Evolutionary conservation across 192 early-diverging fungal genomes (phyloP), one percentile per base, ranked within the genome.

Genomic region (Coemansia biformis): DNA sequence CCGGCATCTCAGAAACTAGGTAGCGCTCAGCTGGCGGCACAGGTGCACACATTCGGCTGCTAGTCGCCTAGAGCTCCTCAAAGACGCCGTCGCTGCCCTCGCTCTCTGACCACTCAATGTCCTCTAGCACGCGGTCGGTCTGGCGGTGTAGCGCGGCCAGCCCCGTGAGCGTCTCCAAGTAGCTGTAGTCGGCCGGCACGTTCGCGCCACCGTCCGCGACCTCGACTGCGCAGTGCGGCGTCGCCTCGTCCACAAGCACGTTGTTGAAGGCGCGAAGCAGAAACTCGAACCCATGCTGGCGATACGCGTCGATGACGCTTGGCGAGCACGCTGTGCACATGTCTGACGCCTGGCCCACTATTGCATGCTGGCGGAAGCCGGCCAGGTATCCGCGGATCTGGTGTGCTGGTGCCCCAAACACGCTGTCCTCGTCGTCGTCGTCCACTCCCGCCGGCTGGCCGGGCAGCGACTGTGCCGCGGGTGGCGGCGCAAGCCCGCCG

Each of bases 361-460:
- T 81, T 14, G 89, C 49, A 35, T 93, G 68, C 57, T 91, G 91
- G 21, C 78, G 84, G 69, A 94, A 96, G 32, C 89, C 82, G 0
- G 78, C 67, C 41, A 99, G 66, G 51, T 89, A 96, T 16, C 96
- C 93, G 29, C 96, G 79, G 17, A 99, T 89, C 77, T 99, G 96
- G 66, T 99, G 96, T 31, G 89, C 88, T 10, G 93, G 77, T 5
- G 80, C 38, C n/a, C 96, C 93, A 94, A 68, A 63, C n/a, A 56
- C 54, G 34, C 53, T 46, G 7, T 48, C 28, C 40, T 38, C n/a
- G 67, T 65, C 19, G 45, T 33, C 17, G 64, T 62, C 19, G 62
- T 18, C 37, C 33, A 38, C 26, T 40, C 16, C 30, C 12, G 36
- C 33, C n/a, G n/a, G n/a, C n/a, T n/a, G n/a, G n/a, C n/a, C n/a